A percentile compares a stretch with the other conserved stretches of the same genome.
Conservation (phyloP, 768 basidiomycete genomes). For the Collybia nuda region DNA sequence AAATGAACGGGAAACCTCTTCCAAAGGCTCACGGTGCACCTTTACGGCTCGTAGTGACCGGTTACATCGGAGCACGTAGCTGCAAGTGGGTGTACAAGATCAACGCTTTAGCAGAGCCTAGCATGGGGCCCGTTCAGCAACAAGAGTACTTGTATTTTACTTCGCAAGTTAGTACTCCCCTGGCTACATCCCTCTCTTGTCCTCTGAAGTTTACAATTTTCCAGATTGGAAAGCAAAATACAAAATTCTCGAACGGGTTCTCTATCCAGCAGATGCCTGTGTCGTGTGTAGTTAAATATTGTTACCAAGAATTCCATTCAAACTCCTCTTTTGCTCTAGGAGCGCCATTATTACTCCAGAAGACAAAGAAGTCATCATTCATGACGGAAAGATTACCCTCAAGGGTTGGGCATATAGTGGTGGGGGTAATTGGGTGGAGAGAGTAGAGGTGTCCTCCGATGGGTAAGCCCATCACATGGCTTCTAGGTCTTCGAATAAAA, state of each 20-base stretch:
- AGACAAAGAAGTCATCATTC: slow-evolving; percentile 45
- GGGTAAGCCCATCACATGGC: slow-evolving; percentile 28
- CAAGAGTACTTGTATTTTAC: slow-evolving; percentile 57
- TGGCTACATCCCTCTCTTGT: background rate
- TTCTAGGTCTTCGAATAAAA: background rate
- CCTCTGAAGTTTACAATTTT: background rate
- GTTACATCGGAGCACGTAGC: slow-evolving; percentile 55
- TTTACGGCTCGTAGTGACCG: slow-evolving; percentile 48
- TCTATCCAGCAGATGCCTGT: slow-evolving; percentile 61
- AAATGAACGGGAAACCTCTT: slow-evolving; percentile 49
- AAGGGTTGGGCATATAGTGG: slow-evolving; percentile 45
- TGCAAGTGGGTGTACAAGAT: slow-evolving; percentile 55
- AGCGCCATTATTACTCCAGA: slow-evolving; percentile 47
- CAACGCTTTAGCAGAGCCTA: slow-evolving; percentile 48
- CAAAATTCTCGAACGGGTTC: slow-evolving; percentile 52
- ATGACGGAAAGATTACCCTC: slow-evolving; percentile 46
- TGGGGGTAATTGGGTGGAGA: slow-evolving; percentile 53
- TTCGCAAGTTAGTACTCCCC: slow-evolving; percentile 33
- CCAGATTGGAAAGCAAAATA: slow-evolving; percentile 54
- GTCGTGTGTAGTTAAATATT: slow-evolving; percentile 35
- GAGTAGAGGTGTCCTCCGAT: slow-evolving; percentile 54
- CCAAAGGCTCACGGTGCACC: slow-evolving; percentile 53
- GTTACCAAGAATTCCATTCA: background rate
- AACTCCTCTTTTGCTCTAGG: slow-evolving; percentile 20
- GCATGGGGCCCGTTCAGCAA: slow-evolving; percentile 49